phyloP scores from a whole-genome alignment of 2,329 filamentous ascomycete species.

The Ophiosphaerella korrae region DNA sequence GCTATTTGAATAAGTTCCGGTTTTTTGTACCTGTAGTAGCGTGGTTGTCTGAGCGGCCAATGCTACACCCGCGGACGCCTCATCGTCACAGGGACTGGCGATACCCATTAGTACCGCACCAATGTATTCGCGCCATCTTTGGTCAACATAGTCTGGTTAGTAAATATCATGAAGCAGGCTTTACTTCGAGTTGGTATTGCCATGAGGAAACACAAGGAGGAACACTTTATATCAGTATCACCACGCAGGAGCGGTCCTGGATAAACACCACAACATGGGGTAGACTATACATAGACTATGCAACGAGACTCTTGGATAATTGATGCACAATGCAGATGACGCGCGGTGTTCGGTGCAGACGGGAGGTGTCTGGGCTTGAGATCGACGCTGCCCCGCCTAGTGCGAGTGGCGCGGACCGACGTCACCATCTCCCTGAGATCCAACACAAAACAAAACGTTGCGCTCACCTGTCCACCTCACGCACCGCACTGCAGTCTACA shows the following conservation, averaged over 20 bases:
- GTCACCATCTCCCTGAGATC: conserved; percentile 20
- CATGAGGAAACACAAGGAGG: no score
- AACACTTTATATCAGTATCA: no score
- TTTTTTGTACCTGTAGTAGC: conserved; percentile 7
- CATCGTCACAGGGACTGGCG: conserved; percentile 21
- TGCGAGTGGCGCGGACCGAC: conserved; percentile 9
- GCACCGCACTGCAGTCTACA: not conserved
- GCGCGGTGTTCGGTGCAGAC: conserved; percentile 22
- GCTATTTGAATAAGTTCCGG: conserved; percentile 5
- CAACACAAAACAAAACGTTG: conserved; percentile 29
- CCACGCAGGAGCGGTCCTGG: no score
- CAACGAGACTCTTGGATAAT: not conserved
- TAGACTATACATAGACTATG: conserved; percentile 4
- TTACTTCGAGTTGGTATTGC: not conserved
- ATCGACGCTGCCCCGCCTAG: not conserved
- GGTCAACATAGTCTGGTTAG: not conserved
- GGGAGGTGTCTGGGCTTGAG: conserved; percentile 1
- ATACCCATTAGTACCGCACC: conserved; percentile 16
- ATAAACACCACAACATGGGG: conserved; percentile 5
- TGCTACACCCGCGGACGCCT: conserved; percentile 2
- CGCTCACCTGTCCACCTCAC: conserved; percentile 12
- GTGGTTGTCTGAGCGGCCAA: conserved; percentile 13
- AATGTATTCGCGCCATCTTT: conserved; percentile 6
- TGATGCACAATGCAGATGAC: conserved; percentile 8
- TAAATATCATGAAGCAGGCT: not conserved